Conservation (phyloP, 345 rosid species). For the Citrus medica region DNA sequence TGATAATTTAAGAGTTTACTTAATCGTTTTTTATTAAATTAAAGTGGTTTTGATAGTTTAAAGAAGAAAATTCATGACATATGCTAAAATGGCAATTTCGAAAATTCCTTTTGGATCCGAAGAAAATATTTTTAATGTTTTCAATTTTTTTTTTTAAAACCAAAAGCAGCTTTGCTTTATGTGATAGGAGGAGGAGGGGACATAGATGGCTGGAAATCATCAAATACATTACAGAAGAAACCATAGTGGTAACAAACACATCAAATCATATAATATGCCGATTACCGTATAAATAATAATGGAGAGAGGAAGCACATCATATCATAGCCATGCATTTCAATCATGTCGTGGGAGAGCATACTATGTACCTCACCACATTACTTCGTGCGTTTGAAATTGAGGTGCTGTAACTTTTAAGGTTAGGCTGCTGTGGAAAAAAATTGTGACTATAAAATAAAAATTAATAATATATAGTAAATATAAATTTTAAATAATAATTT, state of each 20-base stretch:
- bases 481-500: too few species aligned
- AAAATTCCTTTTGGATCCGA: background rate
- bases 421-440: too few species aligned
- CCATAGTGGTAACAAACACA: conserved; percentile 13
- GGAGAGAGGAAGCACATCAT: conserved; percentile 16
- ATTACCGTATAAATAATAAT: conserved; percentile 11
- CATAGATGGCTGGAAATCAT: conserved; percentile 17
- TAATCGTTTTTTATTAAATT: too few species aligned
- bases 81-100: background rate
- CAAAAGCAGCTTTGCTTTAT: background rate
- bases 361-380: conserved; percentile 16
- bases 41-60: background rate
- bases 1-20: too few species aligned
- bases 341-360: conserved; percentile 18
- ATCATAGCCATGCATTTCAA: conserved; percentile 20
- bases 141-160: too few species aligned
- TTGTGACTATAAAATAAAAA: too few species aligned
- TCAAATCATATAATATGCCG: conserved; percentile 25
- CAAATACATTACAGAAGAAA: conserved; percentile 13
- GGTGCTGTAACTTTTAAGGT: too few species aligned
- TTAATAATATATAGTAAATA: too few species aligned
- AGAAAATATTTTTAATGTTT: background rate
- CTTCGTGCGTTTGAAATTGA: background rate
- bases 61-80: background rate
- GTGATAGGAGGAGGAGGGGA: background rate